Evolutionary conservation across 805 yeast genomes (phyloP), one percentile per base, ranked within the genome.

Genomic region (Tetrapisispora nanseiensis): DNA sequence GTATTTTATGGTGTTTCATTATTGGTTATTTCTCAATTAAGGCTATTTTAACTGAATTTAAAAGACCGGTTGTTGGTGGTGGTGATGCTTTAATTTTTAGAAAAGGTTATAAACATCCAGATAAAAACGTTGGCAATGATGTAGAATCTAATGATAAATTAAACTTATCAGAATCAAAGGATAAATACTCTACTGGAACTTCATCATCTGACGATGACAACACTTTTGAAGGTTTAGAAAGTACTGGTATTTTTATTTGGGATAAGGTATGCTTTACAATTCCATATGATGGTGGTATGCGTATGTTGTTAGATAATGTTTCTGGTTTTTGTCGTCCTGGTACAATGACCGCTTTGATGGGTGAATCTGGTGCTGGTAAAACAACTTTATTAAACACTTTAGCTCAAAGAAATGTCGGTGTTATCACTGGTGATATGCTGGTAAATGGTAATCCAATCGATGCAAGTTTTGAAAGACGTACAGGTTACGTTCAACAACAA

Each of bases 321-420:
- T 67, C 67, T 36, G 75, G 74, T 24, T 69, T 61, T 55, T 65
- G 68, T 51, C 58, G 63, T 28, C 80, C 82, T 2, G 82, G 81
- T 35, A 78, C 56, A 66, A 57, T 75, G 52, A 76, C 80, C 19
- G 81, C 81, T 4, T 59, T 76, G 33, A 76, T 75, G 78, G 82
- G 82, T 44, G 80, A 74, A 51, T 74, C 80, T 2, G 82, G 82
- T 49, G 81, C 81, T 16, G 82, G 81, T 52, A 76, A 76, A 55
- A 76, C 81, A 0, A 76, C 82, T 5, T 58, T 76, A 39, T 63
- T 76, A 45, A 75, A 76, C 51, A 70, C 71, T 27, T 57, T 76
- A 45, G 71, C 78, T 35, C 72, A 70, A 52, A 64, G 82, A 54
- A 71, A 71, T 38, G 62, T 68, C 41, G 81, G 80, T 47, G 68